phyloP scores from a whole-genome alignment of 345 rosid species.

The Pseudoturritis turrita region DNA sequence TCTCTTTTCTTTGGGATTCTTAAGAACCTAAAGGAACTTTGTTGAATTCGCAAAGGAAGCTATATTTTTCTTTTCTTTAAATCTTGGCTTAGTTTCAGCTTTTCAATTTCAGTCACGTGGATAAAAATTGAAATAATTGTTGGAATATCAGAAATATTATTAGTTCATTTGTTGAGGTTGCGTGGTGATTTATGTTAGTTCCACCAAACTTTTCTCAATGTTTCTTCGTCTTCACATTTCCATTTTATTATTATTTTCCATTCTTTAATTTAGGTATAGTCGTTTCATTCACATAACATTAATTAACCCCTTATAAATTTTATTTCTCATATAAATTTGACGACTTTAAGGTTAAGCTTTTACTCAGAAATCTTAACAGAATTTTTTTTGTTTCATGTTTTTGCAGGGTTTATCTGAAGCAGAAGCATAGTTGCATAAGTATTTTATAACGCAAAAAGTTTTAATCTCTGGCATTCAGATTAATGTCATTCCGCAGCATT shows the following conservation, averaged over 20 bases:
- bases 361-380: background rate
- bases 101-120: background rate
- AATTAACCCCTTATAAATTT: no score
- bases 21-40: no score
- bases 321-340: no score
- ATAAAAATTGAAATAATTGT: background rate
- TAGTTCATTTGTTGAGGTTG: background rate
- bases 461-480: slow-evolving; percentile 28
- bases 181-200: background rate
- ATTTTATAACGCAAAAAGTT: background rate
- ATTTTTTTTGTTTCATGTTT: background rate
- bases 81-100: background rate
- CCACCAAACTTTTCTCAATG: background rate
- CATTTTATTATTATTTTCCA: background rate
- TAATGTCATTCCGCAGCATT: slow-evolving; percentile 77
- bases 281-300: background rate
- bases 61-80: background rate
- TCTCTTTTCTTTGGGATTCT: no score
- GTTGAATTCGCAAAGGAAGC: no score
- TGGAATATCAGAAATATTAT: background rate
- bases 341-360: background rate
- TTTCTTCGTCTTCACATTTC: background rate
- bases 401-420: background rate
- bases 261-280: background rate
- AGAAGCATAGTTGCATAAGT: slow-evolving; percentile 62